Conservation (phyloP, 1,284 basidiomycete species). For the Moesziomyces globuligerus region DNA sequence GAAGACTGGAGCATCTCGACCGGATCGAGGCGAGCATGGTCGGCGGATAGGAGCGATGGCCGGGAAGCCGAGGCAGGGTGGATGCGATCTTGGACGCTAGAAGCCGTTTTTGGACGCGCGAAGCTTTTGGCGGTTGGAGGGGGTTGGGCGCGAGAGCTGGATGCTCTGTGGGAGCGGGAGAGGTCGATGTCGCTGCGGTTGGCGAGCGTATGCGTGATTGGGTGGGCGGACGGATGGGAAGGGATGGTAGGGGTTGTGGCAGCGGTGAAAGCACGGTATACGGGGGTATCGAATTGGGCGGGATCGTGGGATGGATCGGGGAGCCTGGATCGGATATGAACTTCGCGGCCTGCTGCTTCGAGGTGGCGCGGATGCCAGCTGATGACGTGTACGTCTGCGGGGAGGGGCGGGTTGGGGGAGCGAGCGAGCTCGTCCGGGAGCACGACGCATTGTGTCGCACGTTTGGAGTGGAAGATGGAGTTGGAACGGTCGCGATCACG, state of each 20-base stretch:
- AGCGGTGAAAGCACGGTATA: constrained; percentile 14
- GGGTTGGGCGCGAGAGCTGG: no score
- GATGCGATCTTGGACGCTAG: neutral
- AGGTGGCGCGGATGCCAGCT: constrained; percentile 14
- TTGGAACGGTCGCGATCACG: constrained; percentile 22
- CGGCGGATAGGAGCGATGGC: no score
- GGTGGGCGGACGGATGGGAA: no score
- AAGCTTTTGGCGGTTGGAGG: no score
- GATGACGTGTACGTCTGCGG: constrained; percentile 33
- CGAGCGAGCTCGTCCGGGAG: neutral
- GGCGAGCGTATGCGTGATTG: no score
- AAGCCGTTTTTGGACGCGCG: constrained; percentile 1
- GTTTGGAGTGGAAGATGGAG: neutral
- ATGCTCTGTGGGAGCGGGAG: no score
- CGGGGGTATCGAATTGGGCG: neutral
- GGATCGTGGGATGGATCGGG: neutral
- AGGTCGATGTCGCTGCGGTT: no score
- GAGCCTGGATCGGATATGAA: constrained; percentile 5
- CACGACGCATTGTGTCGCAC: neutral
- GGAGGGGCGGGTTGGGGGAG: constrained; percentile 5
- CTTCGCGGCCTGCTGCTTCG: constrained; percentile 7
- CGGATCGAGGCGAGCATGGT: neutral
- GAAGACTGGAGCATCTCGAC: constrained; percentile 8
- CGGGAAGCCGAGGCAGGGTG: neutral
- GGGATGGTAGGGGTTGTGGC: neutral